Evolutionary conservation across 768 basidiomycete genomes (phyloP), one percentile per base, ranked within the genome.

Genomic region (Candolleomyces aberdarensis): DNA sequence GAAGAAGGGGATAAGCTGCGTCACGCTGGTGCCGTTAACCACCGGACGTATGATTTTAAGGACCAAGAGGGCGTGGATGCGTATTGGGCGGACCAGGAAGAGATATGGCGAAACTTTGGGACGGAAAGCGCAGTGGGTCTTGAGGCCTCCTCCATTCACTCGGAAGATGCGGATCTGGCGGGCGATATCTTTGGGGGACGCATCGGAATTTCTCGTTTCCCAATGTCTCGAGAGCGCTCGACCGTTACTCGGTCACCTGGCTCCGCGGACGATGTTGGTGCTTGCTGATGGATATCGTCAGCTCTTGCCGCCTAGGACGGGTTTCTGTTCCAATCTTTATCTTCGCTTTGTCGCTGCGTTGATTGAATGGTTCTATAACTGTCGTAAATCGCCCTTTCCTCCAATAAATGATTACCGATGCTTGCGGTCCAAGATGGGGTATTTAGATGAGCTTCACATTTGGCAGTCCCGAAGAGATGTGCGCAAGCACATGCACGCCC

Each of bases 191-290:
- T 56, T 19, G 36, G 31, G 41, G 39, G 15, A 22, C 62, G 26
- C 44, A 53, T 44, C 46, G 56, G 41, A 54, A 43, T 29, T 49
- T 62, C 56, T 48, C 62, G 64, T 64, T 74, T 71, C 69, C 72
- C 76, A 44, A 72, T 78, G 17, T 83, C 81, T 59, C 76, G 76
- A 61, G 79, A 81, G 71, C 79, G 81, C 49, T 83, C 77, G 56
- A 80, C 80, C 46, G 75, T 66, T 47, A 66, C 58, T 54, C 72
- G 68, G 70, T 59, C 61, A 55, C 59, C 69, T 62, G 56, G 56
- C 57, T 46, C 31, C 29, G 44, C 11, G 22, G 17, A 52, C 19
- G 31, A 46, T 20, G 43, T 8, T 36, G 11, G 11, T 36, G 19
- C 46, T 20, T 19, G 20, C n/a, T 19, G 32, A 41, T 56, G 36